Conservation (phyloP, 2,329 filamentous ascomycete species). For the Curvularia eragrostidis region DNA sequence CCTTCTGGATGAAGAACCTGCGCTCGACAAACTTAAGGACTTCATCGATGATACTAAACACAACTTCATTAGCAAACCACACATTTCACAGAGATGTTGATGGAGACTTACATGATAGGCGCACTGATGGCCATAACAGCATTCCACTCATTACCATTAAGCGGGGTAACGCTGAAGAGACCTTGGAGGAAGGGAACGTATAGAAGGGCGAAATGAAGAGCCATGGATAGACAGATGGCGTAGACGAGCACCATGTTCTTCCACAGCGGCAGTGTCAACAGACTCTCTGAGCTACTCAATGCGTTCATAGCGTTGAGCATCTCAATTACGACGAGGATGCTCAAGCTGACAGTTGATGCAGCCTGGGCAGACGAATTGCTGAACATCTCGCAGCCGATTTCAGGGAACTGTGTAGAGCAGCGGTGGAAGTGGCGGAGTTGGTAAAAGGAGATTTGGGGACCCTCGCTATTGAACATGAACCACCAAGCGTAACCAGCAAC, state of each 20-base stretch:
- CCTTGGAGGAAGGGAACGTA: constrained; percentile 89
- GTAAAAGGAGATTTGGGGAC: constrained; percentile 89
- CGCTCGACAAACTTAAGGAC: constrained; percentile 77
- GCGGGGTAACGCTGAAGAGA: constrained; percentile 87
- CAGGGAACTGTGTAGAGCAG: constrained; percentile 83
- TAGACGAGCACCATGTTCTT: constrained; percentile 98
- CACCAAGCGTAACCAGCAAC: constrained; percentile 99
- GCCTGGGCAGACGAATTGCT: constrained; percentile 82
- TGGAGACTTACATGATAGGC: constrained; percentile 84
- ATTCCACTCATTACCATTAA: constrained; percentile 88
- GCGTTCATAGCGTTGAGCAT: constrained; percentile 99
- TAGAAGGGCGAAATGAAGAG: constrained; percentile 89
- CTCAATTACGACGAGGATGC: constrained; percentile 92
- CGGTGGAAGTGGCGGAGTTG: constrained; percentile 93
- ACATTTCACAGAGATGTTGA: background rate
- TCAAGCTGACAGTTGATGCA: constrained; percentile 91
- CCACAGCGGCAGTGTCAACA: constrained; percentile 94
- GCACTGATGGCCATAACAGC: constrained; percentile 87
- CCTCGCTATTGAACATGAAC: constrained; percentile 94
- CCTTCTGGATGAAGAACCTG: constrained; percentile 42
- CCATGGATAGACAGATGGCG: constrained; percentile 91
- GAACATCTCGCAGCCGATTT: constrained; percentile 94
- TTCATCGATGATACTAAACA: constrained; percentile 77
- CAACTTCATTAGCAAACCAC: constrained; percentile 23
- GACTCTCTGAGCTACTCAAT: constrained; percentile 90